Evolutionary conservation across 805 yeast species (phyloP).

Genomic region (Candida stauntonica): DNA sequence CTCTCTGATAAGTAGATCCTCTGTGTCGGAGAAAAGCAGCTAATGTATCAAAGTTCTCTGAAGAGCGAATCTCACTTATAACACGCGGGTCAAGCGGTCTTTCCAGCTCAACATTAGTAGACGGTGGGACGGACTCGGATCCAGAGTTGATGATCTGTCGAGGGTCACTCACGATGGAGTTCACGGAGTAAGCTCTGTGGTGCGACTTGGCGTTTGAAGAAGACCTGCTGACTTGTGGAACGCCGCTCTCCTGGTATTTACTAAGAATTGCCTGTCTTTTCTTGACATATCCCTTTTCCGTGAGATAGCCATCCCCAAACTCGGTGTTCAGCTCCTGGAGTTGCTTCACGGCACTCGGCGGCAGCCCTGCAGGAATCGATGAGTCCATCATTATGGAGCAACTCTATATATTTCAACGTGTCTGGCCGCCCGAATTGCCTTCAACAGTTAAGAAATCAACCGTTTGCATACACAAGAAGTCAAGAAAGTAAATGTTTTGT

Average conservation of each 20-base stretch:
- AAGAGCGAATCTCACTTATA: conserved; percentile 31
- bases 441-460: too few relatives aligned
- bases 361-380: conserved; percentile 23
- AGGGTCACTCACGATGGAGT: conserved; percentile 25
- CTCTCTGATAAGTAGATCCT: conserved; percentile 59
- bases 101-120: conserved; percentile 22
- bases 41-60: conserved; percentile 53
- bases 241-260: conserved; percentile 2
- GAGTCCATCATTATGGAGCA: conserved; percentile 17
- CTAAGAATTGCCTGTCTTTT: conserved; percentile 43
- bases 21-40: conserved; percentile 71
- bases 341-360: conserved; percentile 16
- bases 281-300: conserved; percentile 67
- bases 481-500: not conserved
- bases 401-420: too few relatives aligned
- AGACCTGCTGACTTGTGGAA: conserved; percentile 4
- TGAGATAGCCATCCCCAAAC: conserved; percentile 63
- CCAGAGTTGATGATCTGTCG: conserved; percentile 15
- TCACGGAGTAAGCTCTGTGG: conserved; percentile 24
- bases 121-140: conserved; percentile 31
- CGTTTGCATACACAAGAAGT: not conserved
- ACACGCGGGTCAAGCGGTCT: conserved; percentile 60
- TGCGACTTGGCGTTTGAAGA: conserved; percentile 14
- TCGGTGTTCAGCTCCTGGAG: conserved; percentile 44
- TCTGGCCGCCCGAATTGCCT: too few relatives aligned